phyloP scores from a whole-genome alignment of 148 eudicot genomes.

The Nepenthes mirabilis region DNA sequence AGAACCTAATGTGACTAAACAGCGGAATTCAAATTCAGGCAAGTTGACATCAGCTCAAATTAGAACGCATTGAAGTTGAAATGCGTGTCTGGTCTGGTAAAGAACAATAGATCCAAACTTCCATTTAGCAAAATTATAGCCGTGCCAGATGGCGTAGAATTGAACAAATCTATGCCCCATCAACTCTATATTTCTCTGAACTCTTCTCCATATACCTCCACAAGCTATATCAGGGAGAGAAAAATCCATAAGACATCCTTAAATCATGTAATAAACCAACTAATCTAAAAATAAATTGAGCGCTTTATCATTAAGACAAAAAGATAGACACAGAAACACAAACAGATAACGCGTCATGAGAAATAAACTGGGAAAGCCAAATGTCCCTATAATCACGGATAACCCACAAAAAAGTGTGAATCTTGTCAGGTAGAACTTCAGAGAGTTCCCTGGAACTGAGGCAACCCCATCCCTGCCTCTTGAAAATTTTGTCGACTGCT shows the following conservation, averaged over 20 bases:
- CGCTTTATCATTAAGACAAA: slow-evolving; percentile 12
- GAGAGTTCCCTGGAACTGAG: slow-evolving; percentile 41
- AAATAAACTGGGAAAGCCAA: slow-evolving; percentile 26
- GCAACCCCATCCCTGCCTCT: slow-evolving; percentile 26
- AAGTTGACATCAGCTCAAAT: background rate
- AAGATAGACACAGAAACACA: slow-evolving; percentile 4
- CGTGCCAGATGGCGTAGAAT: slow-evolving; percentile 3
- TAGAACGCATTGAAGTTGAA: slow-evolving; percentile 4
- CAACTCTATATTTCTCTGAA: slow-evolving; percentile 6
- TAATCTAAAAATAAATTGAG: background rate
- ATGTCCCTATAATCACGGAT: slow-evolving; percentile 18
- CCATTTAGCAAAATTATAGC: slow-evolving; percentile 7
- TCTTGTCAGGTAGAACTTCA: slow-evolving; percentile 9
- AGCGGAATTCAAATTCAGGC: background rate
- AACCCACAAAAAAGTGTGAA: slow-evolving; percentile 11
- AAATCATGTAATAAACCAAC: slow-evolving; percentile 5
- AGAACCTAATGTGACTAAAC: background rate
- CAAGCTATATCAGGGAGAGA: background rate
- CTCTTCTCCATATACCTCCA: slow-evolving; percentile 6
- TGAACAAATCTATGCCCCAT: background rate
- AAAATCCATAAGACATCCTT: slow-evolving; percentile 2
- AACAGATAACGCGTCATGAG: slow-evolving; percentile 17
- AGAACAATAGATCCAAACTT: slow-evolving; percentile 16
- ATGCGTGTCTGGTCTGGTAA: slow-evolving; percentile 23
- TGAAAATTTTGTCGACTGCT: background rate